These are phyloP conservation scores for Annulohypoxylon moriforme DNA, from an alignment of 495 filamentous ascomycete genomes.

Conservation along the genomic window DNA sequence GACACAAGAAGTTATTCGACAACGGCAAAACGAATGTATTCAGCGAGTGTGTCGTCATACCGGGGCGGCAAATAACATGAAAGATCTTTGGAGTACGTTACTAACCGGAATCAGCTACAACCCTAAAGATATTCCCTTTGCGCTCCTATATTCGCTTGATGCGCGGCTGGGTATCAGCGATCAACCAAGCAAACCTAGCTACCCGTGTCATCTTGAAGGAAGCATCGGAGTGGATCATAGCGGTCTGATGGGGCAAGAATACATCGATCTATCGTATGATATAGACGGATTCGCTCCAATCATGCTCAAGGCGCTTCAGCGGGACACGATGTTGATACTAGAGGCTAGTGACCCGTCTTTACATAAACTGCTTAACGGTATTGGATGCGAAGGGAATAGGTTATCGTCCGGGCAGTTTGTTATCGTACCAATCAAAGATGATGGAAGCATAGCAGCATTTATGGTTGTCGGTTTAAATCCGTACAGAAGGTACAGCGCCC, in stretches of 20 bases:
- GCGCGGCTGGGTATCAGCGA: constrained; percentile 42
- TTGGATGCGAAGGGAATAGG: constrained; percentile 52
- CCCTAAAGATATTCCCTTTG: constrained; percentile 67
- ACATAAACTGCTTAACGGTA: constrained; percentile 49
- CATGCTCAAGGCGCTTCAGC: constrained; percentile 65
- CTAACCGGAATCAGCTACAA: constrained; percentile 63
- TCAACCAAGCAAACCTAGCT: constrained; percentile 23
- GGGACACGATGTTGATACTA: constrained; percentile 30
- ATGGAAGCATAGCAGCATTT: constrained; percentile 54
- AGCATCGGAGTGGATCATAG: constrained; percentile 67
- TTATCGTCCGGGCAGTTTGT: constrained; percentile 50
- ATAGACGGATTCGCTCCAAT: constrained; percentile 68
- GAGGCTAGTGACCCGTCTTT: constrained; percentile 29
- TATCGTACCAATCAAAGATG: constrained; percentile 51
- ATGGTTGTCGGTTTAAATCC: constrained; percentile 60
- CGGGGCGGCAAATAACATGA: constrained; percentile 67
- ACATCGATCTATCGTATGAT: constrained; percentile 66
- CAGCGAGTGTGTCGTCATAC: constrained; percentile 68
- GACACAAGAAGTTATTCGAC: constrained; percentile 64
- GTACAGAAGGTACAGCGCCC: constrained; percentile 53
- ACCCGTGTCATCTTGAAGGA: constrained; percentile 64
- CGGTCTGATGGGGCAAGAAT: constrained; percentile 62
- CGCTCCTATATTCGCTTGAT: constrained; percentile 66
- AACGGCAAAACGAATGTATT: constrained; percentile 66
- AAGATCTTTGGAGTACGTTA: constrained; percentile 63